These are phyloP conservation scores for Diaporthe sp. DNA, from an alignment of 2,329 filamentous ascomycete genomes.

Conservation along the genomic window DNA sequence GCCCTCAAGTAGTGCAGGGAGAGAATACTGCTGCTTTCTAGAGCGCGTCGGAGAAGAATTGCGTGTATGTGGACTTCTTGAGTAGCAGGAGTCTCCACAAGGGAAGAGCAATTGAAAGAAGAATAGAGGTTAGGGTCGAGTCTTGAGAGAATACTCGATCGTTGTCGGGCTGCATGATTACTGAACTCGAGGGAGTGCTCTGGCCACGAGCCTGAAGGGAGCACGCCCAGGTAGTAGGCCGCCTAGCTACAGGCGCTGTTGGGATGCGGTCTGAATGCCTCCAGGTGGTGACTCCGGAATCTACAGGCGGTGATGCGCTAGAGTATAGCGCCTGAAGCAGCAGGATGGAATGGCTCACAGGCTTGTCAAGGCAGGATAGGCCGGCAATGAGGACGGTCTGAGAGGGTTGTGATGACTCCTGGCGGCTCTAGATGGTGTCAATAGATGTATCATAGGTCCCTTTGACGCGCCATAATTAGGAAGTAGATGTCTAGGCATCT, in stretches of 20 bases:
- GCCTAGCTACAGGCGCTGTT: not conserved
- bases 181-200: no score
- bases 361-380: not conserved
- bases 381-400: no score
- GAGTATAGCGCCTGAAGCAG: not conserved
- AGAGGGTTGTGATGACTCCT: not conserved
- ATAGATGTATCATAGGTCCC: fast-evolving
- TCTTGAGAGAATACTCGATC: no score
- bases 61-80: no score
- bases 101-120: no score
- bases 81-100: no score
- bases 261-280: not conserved
- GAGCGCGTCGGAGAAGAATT: no score
- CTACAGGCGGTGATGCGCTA: not conserved
- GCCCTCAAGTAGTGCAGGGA: no score
- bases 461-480: fast-evolving
- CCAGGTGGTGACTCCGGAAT: not conserved
- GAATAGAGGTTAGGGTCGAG: no score
- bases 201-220: not conserved
- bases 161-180: no score
- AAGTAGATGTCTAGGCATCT: fast-evolving
- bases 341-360: no score
- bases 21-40: no score
- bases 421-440: fast-evolving
- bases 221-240: not conserved